Evolutionary conservation across 257 asterid species (phyloP).

Genomic region (Scutellaria galericulata): DNA sequence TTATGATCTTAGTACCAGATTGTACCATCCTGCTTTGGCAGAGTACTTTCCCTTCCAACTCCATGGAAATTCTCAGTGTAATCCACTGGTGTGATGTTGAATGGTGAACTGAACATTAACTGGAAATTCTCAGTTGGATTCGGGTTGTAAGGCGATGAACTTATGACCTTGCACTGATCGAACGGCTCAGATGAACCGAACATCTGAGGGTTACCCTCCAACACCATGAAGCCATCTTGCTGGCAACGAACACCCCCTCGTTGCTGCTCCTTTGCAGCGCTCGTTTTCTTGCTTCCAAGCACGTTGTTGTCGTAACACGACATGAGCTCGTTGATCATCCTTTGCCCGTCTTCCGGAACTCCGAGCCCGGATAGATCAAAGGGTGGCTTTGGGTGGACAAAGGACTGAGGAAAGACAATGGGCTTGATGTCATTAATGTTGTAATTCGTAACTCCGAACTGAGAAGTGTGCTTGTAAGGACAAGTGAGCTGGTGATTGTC

Average conservation of each 20-base stretch:
- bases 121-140: constrained; percentile 54
- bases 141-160: constrained; percentile 47
- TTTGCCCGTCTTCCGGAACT: constrained; percentile 72
- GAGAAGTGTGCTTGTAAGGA: constrained; percentile 53
- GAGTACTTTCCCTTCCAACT: constrained; percentile 42
- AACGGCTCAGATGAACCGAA: constrained; percentile 42
- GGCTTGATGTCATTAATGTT: constrained; percentile 64
- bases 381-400: constrained; percentile 46
- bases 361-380: constrained; percentile 52
- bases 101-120: constrained; percentile 42
- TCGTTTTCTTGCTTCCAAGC: constrained; percentile 40
- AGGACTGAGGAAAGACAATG: constrained; percentile 52
- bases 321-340: constrained; percentile 64
- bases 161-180: constrained; percentile 52
- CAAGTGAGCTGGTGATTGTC: constrained; percentile 85
- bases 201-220: constrained; percentile 46
- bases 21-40: constrained; percentile 58
- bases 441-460: constrained; percentile 50
- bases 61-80: constrained; percentile 52
- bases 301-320: constrained; percentile 53
- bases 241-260: background rate
- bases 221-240: constrained; percentile 33
- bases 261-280: constrained; percentile 47
- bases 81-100: constrained; percentile 35
- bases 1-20: constrained; percentile 56